Base-by-base conservation (phyloP, 2,329 filamentous ascomycete genomes). In the Colletotrichum spinosum region DNA sequence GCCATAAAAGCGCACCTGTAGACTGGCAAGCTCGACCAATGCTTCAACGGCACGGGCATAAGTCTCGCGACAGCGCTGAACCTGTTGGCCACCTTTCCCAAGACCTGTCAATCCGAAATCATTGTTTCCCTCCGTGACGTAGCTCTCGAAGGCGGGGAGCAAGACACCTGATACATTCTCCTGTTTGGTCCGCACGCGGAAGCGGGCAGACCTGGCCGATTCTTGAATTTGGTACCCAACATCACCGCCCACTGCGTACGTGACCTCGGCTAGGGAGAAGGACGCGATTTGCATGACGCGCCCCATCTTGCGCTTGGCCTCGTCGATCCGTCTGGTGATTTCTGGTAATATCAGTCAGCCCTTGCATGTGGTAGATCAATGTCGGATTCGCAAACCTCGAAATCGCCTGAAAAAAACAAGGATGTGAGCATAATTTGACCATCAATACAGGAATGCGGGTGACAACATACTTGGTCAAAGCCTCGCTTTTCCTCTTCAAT, bases 251-350 rank as follows among this genome's bases (percentile, higher is more conserved):
- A 97, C 94, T 34, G 96, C 96, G 75, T 99, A 99, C 53, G 94
- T 97, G 61, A 99, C 96, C 82, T 98, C 96, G 66, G 96, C 96
- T 15, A 99, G 87, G 48, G 95, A 98, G 81, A 99, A 98, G 50
- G 96, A 94, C 45, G 96, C 96, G 75, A 99, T 97, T 79, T 98
- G 95, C 96, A 99, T 99, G 42, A 99, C 96, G 39, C 95, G 89
- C 63, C 96, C 96, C 95, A 99, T 99, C 84, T 99, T 99, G 73
- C 94, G 92, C 81, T 99, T 99, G 46, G 96, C 96, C 79, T 99
- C 96, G 82, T 99, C 95, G 80, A 99, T 99, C 75, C 96, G 92
- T 77, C 90, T 89, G 54, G 96, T 97, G 74, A 99, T 99, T 74
- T 99, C 96, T 93, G 77, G 70, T 17, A 13, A 38, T 13, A 11